Evolutionary conservation across 2,329 filamentous ascomycete genomes (phyloP), one percentile per base, ranked within the genome.

Genomic region (Volutella citrinella): DNA sequence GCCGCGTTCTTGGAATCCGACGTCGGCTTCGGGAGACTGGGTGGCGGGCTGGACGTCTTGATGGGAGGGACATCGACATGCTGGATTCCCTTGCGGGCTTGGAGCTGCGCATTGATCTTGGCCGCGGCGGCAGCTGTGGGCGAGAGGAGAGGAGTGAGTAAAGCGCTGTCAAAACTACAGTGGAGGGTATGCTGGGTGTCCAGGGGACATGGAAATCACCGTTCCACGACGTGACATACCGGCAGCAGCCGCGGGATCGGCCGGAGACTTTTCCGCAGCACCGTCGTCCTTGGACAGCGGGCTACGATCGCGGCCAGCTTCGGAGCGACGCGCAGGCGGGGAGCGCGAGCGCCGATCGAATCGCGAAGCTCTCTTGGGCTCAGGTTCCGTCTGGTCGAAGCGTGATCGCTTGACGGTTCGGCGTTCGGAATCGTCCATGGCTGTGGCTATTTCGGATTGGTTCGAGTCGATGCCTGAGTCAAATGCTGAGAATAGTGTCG

Each of bases 301-400:
- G 60, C 89, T 96, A 50, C 91, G 85, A 52, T 87, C 88, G 58
- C 91, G 82, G 7, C 50, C 50, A 49, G 74, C 69, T 43, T 94
- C 87, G 17, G 79, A 71, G 49, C 81, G 78, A 54, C 79, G 75
- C 17, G 73, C 64, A 17, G 79, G 76, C 15, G 89, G 89, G 19
- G 89, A 95, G 47, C 88, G 84, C 38, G 93, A 97, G 52, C 93
- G 84, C 52, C 90, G 81, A 65, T 96, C 91, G 64, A 95, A 96
- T 59, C 90, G 80, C 30, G 89, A 94, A 26, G 76, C 57, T 50
- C 81, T 75, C 55, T 82, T 83, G 37, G 84, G 80, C 56, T 93
- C 87, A 6, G 86, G 81, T 59, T 91, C 87, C 28, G 82, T 93
- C 63, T 94, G 87, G 60, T 97, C 91, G 65, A 97, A 96, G 62